These are phyloP conservation scores for Cetraspora pellucida DNA, from an alignment of 192 early-diverging fungal species.

Conservation along the genomic window DNA sequence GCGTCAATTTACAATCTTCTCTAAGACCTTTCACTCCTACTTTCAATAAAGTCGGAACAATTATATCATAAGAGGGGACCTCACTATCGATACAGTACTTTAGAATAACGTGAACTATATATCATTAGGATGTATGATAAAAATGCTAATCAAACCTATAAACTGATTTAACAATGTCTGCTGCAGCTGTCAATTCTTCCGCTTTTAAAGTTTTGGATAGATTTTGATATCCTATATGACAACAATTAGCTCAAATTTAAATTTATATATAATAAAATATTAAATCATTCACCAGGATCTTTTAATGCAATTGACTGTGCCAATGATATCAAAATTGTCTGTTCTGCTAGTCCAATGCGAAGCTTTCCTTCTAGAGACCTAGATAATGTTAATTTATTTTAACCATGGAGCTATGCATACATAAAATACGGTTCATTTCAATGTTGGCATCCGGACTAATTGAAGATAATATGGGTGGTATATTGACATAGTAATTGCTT, in stretches of 20 bases:
- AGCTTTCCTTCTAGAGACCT: conserved; percentile 91
- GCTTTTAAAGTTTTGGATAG: conserved; percentile 40
- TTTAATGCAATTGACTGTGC: conserved; percentile 79
- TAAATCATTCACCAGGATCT: conserved; percentile 48
- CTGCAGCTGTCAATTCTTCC: conserved; percentile 49
- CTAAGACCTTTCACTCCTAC: conserved; percentile 69
- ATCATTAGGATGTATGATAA: not conserved
- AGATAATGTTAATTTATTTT: conserved; percentile 1
- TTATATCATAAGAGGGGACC: conserved; percentile 88
- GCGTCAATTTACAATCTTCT: conserved; percentile 86
- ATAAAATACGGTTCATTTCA: no score
- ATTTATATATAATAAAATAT: not conserved
- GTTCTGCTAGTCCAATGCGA: conserved; percentile 94
- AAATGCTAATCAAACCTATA: conserved; percentile 37
- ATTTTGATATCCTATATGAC: conserved; percentile 39
- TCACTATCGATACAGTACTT: conserved; percentile 59
- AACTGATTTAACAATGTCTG: conserved; percentile 58
- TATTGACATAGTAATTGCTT: no score
- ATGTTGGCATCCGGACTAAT: no score
- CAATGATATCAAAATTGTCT: conserved; percentile 85
- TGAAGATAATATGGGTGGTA: no score
- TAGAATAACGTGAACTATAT: not conserved
- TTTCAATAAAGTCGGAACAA: conserved; percentile 84
- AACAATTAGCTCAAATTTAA: not conserved
- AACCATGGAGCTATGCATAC: no score